phyloP scores from a whole-genome alignment of 495 filamentous ascomycete genomes.

The Penicillium cataractarum region DNA sequence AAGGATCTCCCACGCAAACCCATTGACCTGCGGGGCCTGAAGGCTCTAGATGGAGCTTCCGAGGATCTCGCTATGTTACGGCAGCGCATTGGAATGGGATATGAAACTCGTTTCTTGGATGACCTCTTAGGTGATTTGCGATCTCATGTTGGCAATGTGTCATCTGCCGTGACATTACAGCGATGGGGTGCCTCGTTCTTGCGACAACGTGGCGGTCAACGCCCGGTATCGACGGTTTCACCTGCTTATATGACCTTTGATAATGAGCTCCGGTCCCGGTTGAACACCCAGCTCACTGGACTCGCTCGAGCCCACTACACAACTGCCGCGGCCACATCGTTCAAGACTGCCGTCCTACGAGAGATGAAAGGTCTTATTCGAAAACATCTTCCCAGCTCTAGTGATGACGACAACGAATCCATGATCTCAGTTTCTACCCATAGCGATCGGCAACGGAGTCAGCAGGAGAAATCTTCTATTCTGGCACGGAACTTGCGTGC shows the following conservation, averaged over 20 bases:
- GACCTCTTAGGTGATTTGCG: slow-evolving; percentile 79
- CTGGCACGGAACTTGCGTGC: slow-evolving; percentile 90
- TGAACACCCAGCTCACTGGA: slow-evolving; percentile 72
- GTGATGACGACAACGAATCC: slow-evolving; percentile 90
- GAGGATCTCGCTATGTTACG: slow-evolving; percentile 75
- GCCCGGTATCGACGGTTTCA: slow-evolving; percentile 64
- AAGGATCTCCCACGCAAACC: slow-evolving; percentile 30
- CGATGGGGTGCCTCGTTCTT: slow-evolving; percentile 71
- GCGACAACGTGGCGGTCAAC: slow-evolving; percentile 66
- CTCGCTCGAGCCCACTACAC: slow-evolving; percentile 79
- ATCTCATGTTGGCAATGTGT: slow-evolving; percentile 77
- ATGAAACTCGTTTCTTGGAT: slow-evolving; percentile 79
- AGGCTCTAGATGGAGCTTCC: slow-evolving; percentile 78
- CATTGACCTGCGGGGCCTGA: slow-evolving; percentile 75
- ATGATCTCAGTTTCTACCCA: slow-evolving; percentile 85
- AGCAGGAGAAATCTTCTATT: slow-evolving; percentile 87
- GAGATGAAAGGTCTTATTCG: slow-evolving; percentile 89
- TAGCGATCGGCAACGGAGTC: slow-evolving; percentile 67
- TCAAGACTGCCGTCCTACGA: slow-evolving; percentile 81
- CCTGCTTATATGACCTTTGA: slow-evolving; percentile 76
- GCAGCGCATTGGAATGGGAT: slow-evolving; percentile 80
- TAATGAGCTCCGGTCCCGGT: slow-evolving; percentile 65
- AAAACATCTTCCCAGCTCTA: slow-evolving; percentile 83
- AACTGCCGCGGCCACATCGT: slow-evolving; percentile 76
- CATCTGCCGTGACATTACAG: slow-evolving; percentile 71